A percentile compares a stretch with the other conserved stretches of the same genome.
Conservation (phyloP, 768 basidiomycete species). For the Boletus rex-veris region DNA sequence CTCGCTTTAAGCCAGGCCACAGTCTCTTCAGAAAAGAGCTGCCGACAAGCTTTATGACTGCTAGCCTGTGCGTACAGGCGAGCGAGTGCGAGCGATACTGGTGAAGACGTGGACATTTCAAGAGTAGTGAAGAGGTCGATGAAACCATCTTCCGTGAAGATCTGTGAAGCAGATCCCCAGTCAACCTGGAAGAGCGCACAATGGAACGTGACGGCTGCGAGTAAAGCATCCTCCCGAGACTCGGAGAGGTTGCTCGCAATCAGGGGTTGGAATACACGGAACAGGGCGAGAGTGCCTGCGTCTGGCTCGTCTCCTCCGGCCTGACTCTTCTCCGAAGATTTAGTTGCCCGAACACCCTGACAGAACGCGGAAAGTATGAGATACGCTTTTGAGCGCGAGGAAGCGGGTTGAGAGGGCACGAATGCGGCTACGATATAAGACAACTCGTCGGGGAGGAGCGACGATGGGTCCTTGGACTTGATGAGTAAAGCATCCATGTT, state of each 20-base stretch:
- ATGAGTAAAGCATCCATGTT: conserved; percentile 31
- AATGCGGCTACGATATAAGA: conserved; percentile 50
- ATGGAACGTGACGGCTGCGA: conserved; percentile 62
- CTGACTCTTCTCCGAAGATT: conserved; percentile 33
- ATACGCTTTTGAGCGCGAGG: conserved; percentile 64
- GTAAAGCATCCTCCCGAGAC: conserved; percentile 48
- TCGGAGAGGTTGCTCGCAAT: conserved; percentile 52
- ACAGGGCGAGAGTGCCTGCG: conserved; percentile 47
- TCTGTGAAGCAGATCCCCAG: conserved; percentile 56
- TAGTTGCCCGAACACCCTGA: conserved; percentile 48
- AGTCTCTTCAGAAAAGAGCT: conserved; percentile 53
- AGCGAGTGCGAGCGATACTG: conserved; percentile 58
- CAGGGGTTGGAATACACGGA: conserved; percentile 47
- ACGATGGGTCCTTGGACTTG: conserved; percentile 32
- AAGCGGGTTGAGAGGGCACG: conserved; percentile 41
- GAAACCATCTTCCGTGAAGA: conserved; percentile 63
- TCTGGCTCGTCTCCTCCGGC: conserved; percentile 39
- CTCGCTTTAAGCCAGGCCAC: conserved; percentile 65
- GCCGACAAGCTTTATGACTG: conserved; percentile 70
- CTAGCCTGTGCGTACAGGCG: conserved; percentile 74
- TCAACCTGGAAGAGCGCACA: conserved; percentile 86
- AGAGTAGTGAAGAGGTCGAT: conserved; percentile 59
- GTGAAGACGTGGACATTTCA: conserved; percentile 53
- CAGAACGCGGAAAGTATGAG: conserved; percentile 67
- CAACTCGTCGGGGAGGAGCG: conserved; percentile 54